Percentiles rank a stretch among this genome's conserved stretches.
phyloP scores from a whole-genome alignment of 768 basidiomycete genomes.

The Suillus subaureus region DNA sequence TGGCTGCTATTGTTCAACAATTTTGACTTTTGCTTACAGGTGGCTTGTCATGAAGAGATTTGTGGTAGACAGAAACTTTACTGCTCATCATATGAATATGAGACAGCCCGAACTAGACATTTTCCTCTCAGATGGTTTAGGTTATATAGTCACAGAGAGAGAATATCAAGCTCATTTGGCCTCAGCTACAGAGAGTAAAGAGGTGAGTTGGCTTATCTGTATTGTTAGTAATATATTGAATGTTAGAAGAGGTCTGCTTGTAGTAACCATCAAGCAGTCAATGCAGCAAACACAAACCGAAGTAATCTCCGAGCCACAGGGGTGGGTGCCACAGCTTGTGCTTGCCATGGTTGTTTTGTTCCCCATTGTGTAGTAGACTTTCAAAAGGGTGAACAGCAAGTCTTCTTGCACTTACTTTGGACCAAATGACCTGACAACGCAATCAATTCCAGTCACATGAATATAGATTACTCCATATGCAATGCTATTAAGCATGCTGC shows the following conservation, averaged over 20 bases:
- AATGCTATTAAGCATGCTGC: constrained; percentile 20
- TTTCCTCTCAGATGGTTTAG: constrained; percentile 27
- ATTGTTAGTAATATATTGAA: no score
- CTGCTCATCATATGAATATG: constrained; percentile 21
- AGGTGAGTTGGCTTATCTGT: not conserved
- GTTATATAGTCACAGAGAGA: constrained; percentile 23
- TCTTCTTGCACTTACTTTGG: not conserved
- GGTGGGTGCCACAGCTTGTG: no score
- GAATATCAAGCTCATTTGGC: constrained; percentile 26
- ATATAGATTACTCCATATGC: constrained; percentile 30
- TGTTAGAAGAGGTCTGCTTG: no score
- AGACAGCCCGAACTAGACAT: constrained; percentile 26
- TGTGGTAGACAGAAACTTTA: constrained; percentile 18
- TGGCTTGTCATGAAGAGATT: not conserved
- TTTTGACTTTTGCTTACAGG: not conserved
- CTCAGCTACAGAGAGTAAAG: constrained; percentile 5
- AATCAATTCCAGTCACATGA: constrained; percentile 23
- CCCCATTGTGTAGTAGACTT: constrained; percentile 32
- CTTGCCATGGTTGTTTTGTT: no score
- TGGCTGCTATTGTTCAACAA: no score
- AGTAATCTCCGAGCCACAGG: no score
- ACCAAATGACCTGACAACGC: no score
- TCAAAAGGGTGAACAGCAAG: constrained; percentile 30
- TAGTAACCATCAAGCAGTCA: no score
- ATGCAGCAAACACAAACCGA: no score